Percentiles rank a stretch among this genome's conserved stretches.
These are phyloP conservation scores for Penicillium canariense DNA, from an alignment of 495 filamentous ascomycete species.

Conservation along the genomic window DNA sequence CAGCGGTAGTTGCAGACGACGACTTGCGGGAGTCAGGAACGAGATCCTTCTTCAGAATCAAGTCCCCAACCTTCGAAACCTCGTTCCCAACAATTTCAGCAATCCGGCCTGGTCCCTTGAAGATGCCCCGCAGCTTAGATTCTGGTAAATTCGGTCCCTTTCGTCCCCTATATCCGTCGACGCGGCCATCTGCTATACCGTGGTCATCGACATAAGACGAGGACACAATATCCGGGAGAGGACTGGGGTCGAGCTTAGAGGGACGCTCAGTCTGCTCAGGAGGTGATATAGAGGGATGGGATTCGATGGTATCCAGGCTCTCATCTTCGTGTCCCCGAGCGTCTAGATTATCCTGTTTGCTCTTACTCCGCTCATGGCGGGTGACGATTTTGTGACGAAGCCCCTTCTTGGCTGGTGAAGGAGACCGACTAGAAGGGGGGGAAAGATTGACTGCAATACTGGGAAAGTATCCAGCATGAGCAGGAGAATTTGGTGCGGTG, in stretches of 20 bases:
- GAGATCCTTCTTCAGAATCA: slow-evolving; percentile 51
- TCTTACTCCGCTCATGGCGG: slow-evolving; percentile 45
- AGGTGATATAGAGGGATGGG: slow-evolving; percentile 11
- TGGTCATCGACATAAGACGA: slow-evolving; percentile 31
- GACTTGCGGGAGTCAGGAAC: slow-evolving; percentile 33
- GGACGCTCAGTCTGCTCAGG: slow-evolving; percentile 16
- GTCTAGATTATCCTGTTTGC: slow-evolving; percentile 34
- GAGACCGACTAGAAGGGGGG: slow-evolving; percentile 49
- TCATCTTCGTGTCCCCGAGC: slow-evolving; percentile 21
- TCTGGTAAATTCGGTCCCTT: slow-evolving; percentile 32
- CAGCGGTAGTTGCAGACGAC: slow-evolving; percentile 38
- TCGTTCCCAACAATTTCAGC: slow-evolving; percentile 55
- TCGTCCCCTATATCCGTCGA: slow-evolving; percentile 21
- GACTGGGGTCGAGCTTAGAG: slow-evolving; percentile 30
- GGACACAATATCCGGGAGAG: slow-evolving; percentile 31
- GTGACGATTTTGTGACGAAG: slow-evolving; percentile 44
- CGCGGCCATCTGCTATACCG: slow-evolving; percentile 8
- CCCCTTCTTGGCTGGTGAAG: slow-evolving; percentile 49
- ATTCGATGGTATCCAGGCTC: slow-evolving; percentile 19
- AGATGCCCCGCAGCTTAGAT: slow-evolving; percentile 49
- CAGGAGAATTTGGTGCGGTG: slow-evolving; percentile 48
- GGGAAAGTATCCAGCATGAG: slow-evolving; percentile 47
- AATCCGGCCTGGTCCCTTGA: slow-evolving; percentile 54
- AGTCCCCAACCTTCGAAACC: slow-evolving; percentile 56
- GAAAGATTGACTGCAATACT: slow-evolving; percentile 58